A percentile compares a stretch with the other conserved stretches of the same genome.
Evolutionary conservation across 768 basidiomycete species (phyloP).

Genomic region (Leucocoprinus birnbaumii): DNA sequence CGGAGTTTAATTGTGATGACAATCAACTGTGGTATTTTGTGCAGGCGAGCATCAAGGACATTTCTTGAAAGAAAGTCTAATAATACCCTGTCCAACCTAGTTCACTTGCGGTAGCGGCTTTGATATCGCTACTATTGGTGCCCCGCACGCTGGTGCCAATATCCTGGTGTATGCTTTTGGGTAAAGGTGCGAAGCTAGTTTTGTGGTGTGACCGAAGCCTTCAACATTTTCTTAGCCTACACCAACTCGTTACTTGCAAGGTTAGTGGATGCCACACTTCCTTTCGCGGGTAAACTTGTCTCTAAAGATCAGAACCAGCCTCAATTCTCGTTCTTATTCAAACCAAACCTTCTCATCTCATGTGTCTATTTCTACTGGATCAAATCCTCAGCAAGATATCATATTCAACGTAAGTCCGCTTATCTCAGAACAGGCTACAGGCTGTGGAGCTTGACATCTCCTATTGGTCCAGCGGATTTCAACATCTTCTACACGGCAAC

Average conservation of each 20-base stretch:
- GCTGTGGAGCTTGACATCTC: too few species aligned
- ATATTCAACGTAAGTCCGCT: not conserved
- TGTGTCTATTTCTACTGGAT: not conserved
- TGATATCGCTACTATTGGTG: slow-evolving; percentile 7
- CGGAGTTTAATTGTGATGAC: slow-evolving; percentile 14
- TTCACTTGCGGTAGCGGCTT: slow-evolving; percentile 12
- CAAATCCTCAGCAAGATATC: not conserved
- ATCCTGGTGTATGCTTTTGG: slow-evolving; percentile 12
- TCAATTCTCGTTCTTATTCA: slow-evolving; percentile 7
- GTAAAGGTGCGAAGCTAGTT: slow-evolving; percentile 11
- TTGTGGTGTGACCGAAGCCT: not conserved
- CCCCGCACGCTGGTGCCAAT: slow-evolving; percentile 5
- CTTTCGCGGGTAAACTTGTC: too few species aligned
- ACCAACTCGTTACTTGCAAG: slow-evolving; percentile 13
- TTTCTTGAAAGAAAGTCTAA: not conserved
- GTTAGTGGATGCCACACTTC: not conserved
- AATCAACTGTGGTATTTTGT: slow-evolving; percentile 13
- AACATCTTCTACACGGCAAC: not conserved
- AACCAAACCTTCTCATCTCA: not conserved
- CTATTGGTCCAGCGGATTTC: too few species aligned
- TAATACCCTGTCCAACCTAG: not conserved
- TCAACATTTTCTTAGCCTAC: slow-evolving; percentile 11
- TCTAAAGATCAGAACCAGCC: not conserved
- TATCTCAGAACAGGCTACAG: too few species aligned
- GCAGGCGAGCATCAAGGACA: slow-evolving; percentile 8